Evolutionary conservation across 768 basidiomycete genomes (phyloP).

Genomic region (Russula lepida): DNA sequence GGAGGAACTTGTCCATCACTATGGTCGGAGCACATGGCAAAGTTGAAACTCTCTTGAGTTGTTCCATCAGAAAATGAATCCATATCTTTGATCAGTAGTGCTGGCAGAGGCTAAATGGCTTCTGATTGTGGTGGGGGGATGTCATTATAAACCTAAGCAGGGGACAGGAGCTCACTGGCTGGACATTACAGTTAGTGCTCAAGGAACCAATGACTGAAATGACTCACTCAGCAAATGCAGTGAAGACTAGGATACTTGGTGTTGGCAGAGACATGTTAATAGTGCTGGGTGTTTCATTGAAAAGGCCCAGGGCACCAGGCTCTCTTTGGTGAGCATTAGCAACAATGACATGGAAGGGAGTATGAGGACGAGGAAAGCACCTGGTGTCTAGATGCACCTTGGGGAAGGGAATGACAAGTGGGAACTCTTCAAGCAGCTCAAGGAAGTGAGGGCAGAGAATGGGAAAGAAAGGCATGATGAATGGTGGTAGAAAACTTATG

Average conservation of each 20-base stretch:
- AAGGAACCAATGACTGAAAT: too few species aligned
- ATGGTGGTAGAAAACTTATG: too few species aligned
- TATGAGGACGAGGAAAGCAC: neutral
- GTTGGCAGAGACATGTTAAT: too few species aligned
- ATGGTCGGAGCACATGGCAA: constrained; percentile 26
- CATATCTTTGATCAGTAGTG: constrained; percentile 43
- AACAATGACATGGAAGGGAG: neutral
- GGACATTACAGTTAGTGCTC: too few species aligned
- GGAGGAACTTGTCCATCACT: constrained; percentile 3
- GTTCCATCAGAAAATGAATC: constrained; percentile 55
- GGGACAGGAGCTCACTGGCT: too few species aligned
- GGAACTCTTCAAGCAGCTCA: constrained; percentile 19
- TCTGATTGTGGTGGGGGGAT: constrained; percentile 18
- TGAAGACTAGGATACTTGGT: too few species aligned
- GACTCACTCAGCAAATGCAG: too few species aligned
- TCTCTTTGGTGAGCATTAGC: neutral
- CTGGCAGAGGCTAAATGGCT: constrained; percentile 27
- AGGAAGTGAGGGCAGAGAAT: constrained; percentile 2
- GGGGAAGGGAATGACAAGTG: constrained; percentile 18
- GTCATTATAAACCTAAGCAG: constrained; percentile 3
- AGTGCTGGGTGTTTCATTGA: too few species aligned
- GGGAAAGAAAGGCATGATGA: constrained; percentile 7
- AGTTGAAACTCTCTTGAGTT: constrained; percentile 44
- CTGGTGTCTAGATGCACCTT: too few species aligned
- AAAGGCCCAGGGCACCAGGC: too few species aligned